Evolutionary conservation across 2,329 filamentous ascomycete genomes (phyloP).

Genomic region (Chrysoporthe deuterocubensis): DNA sequence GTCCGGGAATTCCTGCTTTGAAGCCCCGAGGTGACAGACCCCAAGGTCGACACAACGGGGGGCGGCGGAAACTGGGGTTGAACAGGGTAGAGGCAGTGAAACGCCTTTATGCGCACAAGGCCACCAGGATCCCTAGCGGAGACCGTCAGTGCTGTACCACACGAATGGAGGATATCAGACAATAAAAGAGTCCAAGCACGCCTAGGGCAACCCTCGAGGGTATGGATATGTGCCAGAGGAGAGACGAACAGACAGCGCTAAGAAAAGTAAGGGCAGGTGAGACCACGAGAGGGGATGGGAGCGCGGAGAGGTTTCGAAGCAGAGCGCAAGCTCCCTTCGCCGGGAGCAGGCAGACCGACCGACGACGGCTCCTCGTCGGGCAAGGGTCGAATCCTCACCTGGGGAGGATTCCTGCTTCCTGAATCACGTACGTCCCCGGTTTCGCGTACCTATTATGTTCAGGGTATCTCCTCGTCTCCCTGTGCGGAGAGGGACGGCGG

Average conservation of each 20-base stretch:
- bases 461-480: neutral
- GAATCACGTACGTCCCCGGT: neutral
- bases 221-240: neutral
- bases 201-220: neutral
- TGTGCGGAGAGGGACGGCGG: neutral
- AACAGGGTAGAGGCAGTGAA: slow-evolving; percentile 20
- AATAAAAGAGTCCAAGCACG: neutral
- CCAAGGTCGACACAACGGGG: neutral
- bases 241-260: neutral
- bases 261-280: slow-evolving; percentile 25
- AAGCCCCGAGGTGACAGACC: neutral
- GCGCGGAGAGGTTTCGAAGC: neutral
- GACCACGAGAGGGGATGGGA: slow-evolving; percentile 2
- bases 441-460: slow-evolving; percentile 14
- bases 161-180: neutral
- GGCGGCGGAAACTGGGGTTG: neutral
- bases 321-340: slow-evolving; percentile 7
- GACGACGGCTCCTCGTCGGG: neutral
- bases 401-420: too few relatives aligned
- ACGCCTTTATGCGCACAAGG: slow-evolving; percentile 23
- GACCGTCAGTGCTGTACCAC: slow-evolving; percentile 15
- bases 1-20: neutral
- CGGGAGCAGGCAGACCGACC: neutral
- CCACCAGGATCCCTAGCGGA: slow-evolving; percentile 14
- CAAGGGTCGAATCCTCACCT: neutral